Conservation (phyloP, 2,329 filamentous ascomycete genomes). For the Ceratocystis cacaofunesta region DNA sequence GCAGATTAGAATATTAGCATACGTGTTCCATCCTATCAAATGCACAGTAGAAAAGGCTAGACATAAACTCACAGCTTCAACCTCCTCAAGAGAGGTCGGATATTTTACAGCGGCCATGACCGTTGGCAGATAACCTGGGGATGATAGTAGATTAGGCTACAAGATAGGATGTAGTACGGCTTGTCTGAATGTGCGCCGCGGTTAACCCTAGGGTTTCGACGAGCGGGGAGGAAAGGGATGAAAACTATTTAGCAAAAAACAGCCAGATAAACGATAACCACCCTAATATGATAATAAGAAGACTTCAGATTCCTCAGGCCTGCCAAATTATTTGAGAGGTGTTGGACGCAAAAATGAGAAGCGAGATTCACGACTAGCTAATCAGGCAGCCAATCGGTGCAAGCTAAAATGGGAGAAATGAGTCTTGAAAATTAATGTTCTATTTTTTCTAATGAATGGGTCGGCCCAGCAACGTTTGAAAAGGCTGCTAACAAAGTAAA, state of each 20-base stretch:
- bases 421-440: neutral
- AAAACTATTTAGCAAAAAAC: neutral
- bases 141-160: neutral
- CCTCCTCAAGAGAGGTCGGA: slow-evolving; percentile 14
- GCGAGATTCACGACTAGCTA: neutral
- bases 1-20: neutral
- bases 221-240: neutral
- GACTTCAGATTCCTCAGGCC: too few species aligned
- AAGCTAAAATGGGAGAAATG: neutral
- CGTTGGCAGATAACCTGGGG: neutral
- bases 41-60: neutral
- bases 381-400: neutral
- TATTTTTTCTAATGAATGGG: neutral
- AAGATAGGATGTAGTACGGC: neutral
- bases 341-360: neutral
- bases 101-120: slow-evolving; percentile 12
- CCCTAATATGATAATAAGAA: too few species aligned
- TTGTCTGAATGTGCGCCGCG: neutral
- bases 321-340: neutral
- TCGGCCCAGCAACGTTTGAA: neutral
- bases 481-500: neutral
- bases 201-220: neutral
- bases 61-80: slow-evolving; percentile 16
- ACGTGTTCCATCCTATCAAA: neutral
- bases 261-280: neutral